These are phyloP conservation scores for Trapa bicornis DNA, from an alignment of 345 rosid species.

Conservation along the genomic window DNA sequence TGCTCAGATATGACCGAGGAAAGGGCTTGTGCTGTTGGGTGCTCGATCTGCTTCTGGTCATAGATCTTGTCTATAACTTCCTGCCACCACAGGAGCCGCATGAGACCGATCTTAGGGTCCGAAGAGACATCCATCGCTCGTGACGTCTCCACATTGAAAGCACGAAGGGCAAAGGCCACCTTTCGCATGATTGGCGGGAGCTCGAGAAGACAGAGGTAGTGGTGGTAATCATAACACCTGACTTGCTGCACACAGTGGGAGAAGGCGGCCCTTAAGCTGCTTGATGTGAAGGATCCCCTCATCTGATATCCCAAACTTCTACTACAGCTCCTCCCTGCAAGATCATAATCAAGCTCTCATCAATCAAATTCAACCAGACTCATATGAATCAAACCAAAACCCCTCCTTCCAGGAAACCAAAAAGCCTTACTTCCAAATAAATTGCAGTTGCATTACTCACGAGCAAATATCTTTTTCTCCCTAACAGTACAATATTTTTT, in stretches of 20 bases:
- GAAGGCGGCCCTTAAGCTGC: constrained; percentile 55
- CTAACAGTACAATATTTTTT: too few relatives aligned
- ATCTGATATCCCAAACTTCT: constrained; percentile 15
- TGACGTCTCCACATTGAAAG: constrained; percentile 89
- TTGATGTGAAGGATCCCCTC: constrained; percentile 36
- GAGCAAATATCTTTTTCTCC: neutral
- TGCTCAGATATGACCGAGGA: constrained; percentile 57
- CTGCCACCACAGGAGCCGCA: constrained; percentile 94
- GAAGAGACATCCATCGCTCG: constrained; percentile 94
- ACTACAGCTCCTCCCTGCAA: neutral
- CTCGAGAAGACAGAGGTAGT: constrained; percentile 89
- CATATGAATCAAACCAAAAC: neutral
- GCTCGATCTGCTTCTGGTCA: constrained; percentile 48
- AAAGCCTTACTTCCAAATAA: neutral
- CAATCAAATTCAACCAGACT: neutral
- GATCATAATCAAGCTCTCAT: neutral
- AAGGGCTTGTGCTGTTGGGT: constrained; percentile 71
- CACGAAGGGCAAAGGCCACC: constrained; percentile 78
- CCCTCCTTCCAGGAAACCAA: neutral
- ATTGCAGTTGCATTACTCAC: neutral
- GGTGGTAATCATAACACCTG: constrained; percentile 84
- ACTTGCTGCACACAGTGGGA: constrained; percentile 84
- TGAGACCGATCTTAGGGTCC: constrained; percentile 77
- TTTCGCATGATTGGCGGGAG: constrained; percentile 70
- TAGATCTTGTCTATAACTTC: constrained; percentile 83